Evolutionary conservation across 192 early-diverging fungal species (phyloP), one percentile per base, ranked within the genome.

Genomic region (Coemansia reversa): DNA sequence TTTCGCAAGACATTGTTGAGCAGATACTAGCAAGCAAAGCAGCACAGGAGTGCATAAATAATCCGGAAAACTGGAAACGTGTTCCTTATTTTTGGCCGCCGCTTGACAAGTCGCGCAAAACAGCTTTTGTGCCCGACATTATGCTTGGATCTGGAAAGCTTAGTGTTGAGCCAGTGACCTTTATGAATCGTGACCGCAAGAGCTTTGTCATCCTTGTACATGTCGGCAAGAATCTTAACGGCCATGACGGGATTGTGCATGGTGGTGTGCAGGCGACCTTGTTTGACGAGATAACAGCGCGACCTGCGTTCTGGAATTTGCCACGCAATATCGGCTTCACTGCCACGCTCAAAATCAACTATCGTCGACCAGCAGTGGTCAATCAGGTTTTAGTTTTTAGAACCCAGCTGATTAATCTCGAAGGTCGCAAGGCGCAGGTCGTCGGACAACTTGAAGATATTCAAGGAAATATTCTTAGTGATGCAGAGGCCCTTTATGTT

Each of bases 181-280:
- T 83, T 64, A 51, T 82, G 58, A 70, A 70, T 47, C 70, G 72
- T 33, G 70, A 82, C 58, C 70, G 79, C 67, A 69, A 77, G 56
- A 60, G 64, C 65, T 76, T 82, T 66, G 67, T 82, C n/a, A 60
- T 71, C 23, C 53, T 93, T 2, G 29, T 86, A 18, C 91, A 94
- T 69, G 56, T 93, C 24, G 93, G 93, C 7, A 81, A 74, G 11
- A 61, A 80, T 0, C 68, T 93, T 20, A 92, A 88, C 29, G 91
- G 93, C 8, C 93, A 94, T 70, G 81, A 86, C 20, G 85, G 84
- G 45, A 92, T 94, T 55, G 80, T 88, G 45, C 93, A 94, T 63
- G 93, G 93, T 35, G 91, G 88, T 30, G 76, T 91, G 7, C 80
- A 87, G 45, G 89, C 90, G 0, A 91, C 90, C 1, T 54, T 92